Percentiles rank a stretch among this genome's conserved stretches.
phyloP scores from a whole-genome alignment of 345 rosid genomes.

The Isatis tinctoria region DNA sequence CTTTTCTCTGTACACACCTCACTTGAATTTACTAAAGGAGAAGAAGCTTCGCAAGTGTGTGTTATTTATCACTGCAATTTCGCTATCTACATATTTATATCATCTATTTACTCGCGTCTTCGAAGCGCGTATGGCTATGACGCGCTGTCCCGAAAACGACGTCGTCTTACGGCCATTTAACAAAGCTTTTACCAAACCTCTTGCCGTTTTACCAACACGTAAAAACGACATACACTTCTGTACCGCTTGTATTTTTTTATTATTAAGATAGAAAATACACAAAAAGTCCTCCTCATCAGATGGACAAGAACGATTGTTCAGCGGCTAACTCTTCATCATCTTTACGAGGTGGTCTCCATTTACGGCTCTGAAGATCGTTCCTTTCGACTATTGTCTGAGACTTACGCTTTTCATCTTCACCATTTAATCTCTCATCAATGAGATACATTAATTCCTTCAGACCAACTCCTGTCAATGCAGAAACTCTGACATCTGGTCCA shows the following conservation, averaged over 20 bases:
- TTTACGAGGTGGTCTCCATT: slow-evolving; percentile 70
- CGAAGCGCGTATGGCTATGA: slow-evolving; percentile 28
- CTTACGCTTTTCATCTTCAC: slow-evolving; percentile 38
- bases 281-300: not conserved
- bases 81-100: slow-evolving; percentile 12
- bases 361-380: slow-evolving; percentile 34
- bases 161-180: not conserved
- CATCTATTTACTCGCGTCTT: not conserved
- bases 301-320: not conserved
- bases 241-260: not conserved
- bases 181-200: not conserved
- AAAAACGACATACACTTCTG: slow-evolving; percentile 22
- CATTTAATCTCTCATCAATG: slow-evolving; percentile 53
- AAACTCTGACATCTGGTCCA: slow-evolving; percentile 59
- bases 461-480: slow-evolving; percentile 72
- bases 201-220: not conserved
- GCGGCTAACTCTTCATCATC: slow-evolving; percentile 34
- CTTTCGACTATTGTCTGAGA: slow-evolving; percentile 36
- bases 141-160: slow-evolving; percentile 14
- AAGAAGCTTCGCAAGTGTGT: slow-evolving; percentile 32
- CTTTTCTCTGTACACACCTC: slow-evolving; percentile 11
- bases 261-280: not conserved
- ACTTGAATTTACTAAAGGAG: slow-evolving; percentile 22
- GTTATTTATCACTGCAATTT: slow-evolving; percentile 8
- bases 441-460: slow-evolving; percentile 62